These are phyloP conservation scores for Bondarzewia mesenterica DNA, from an alignment of 1,284 basidiomycete species.

Conservation along the genomic window DNA sequence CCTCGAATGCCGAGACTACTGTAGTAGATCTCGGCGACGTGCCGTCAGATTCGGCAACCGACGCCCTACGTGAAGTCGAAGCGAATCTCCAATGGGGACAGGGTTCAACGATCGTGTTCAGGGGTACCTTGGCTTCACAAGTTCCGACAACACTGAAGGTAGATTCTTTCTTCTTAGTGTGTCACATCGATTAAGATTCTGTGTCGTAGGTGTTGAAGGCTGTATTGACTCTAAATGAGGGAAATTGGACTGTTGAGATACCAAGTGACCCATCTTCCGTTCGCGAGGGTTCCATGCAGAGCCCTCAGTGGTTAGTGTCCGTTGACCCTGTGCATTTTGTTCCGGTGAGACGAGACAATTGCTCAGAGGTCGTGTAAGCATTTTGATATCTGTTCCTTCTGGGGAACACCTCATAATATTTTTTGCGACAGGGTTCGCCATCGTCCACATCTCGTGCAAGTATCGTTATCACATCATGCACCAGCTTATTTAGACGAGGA, in stretches of 20 bases:
- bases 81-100: conserved; percentile 49
- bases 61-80: conserved; percentile 17
- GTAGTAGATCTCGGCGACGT: conserved; percentile 37
- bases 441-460: conserved; percentile 48
- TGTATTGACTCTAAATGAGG: conserved; percentile 43
- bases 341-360: conserved; percentile 39
- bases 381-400: conserved; percentile 1
- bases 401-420: conserved; percentile 1
- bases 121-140: conserved; percentile 45
- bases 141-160: conserved; percentile 43
- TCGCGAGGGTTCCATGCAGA: conserved; percentile 22
- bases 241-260: conserved; percentile 57
- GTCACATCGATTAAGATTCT: not conserved
- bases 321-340: conserved; percentile 42
- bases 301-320: conserved; percentile 49
- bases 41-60: conserved; percentile 13
- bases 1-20: conserved; percentile 19
- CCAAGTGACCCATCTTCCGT: conserved; percentile 36
- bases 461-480: conserved; percentile 47
- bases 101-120: conserved; percentile 44
- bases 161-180: conserved; percentile 2
- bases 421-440: conserved; percentile 47
- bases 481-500: conserved; percentile 75
- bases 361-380: conserved; percentile 42
- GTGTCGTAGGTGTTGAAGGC: conserved; percentile 42